Conservation (phyloP, 2,329 filamentous ascomycete species). For the Zasmidium cellare region DNA sequence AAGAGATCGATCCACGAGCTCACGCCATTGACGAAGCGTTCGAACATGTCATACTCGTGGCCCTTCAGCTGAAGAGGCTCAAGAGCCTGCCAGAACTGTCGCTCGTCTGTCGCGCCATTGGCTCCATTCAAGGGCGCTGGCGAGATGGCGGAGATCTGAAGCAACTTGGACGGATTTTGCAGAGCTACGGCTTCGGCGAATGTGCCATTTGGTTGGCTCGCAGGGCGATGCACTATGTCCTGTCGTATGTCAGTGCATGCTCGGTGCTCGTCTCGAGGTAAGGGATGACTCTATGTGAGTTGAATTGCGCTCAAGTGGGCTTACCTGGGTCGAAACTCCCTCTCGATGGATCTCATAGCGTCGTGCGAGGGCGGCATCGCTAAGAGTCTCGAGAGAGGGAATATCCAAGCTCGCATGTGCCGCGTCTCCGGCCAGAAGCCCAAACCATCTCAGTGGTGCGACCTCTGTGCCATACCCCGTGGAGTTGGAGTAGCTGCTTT, state of each 20-base stretch:
- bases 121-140: constrained; percentile 16
- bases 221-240: neutral
- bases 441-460: constrained; percentile 52
- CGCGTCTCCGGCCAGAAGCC: constrained; percentile 48
- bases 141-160: constrained; percentile 27
- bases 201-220: constrained; percentile 11
- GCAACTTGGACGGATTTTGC: constrained; percentile 25
- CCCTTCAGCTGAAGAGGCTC: constrained; percentile 33
- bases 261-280: neutral
- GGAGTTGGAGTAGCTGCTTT: constrained; percentile 29
- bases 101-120: constrained; percentile 22
- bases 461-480: constrained; percentile 38
- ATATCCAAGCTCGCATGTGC: constrained; percentile 29
- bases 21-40: constrained; percentile 40
- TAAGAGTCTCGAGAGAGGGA: constrained; percentile 24
- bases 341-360: constrained; percentile 24
- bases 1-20: constrained; percentile 46
- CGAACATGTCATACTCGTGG: constrained; percentile 41
- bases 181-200: constrained; percentile 22
- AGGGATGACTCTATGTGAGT: neutral
- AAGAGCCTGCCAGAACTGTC: constrained; percentile 28
- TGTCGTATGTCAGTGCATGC: neutral
- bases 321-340: constrained; percentile 3
- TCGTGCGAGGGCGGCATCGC: constrained; percentile 25
- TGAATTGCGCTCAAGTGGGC: neutral